Evolutionary conservation across 2,329 filamentous ascomycete species (phyloP).

Genomic region (Diplodia seriata): DNA sequence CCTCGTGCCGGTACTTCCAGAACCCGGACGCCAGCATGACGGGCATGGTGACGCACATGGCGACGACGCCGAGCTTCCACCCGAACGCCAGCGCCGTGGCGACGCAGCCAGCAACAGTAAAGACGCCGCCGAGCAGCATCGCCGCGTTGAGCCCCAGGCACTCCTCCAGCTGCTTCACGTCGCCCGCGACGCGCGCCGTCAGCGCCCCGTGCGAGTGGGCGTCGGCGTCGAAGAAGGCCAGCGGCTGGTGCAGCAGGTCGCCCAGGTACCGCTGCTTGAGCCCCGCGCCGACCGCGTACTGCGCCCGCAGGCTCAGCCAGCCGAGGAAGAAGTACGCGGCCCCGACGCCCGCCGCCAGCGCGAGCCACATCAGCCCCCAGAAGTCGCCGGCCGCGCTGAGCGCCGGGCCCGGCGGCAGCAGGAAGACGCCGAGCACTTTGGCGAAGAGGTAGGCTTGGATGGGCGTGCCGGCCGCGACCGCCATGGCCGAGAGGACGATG

Average conservation of each 20-base stretch:
- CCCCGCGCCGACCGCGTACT: conserved; percentile 2
- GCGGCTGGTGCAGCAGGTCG: conserved; percentile 72
- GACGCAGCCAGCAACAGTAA: conserved; percentile 76
- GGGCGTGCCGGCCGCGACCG: conserved; percentile 1
- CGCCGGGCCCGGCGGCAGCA: background rate
- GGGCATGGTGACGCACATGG: conserved; percentile 73
- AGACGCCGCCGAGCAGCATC: conserved; percentile 77
- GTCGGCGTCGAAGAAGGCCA: conserved; percentile 83
- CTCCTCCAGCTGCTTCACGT: conserved; percentile 83
- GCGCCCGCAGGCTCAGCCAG: background rate
- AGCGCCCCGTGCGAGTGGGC: conserved; percentile 86
- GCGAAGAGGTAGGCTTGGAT: conserved; percentile 13
- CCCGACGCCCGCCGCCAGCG: background rate
- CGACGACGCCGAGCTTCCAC: conserved; percentile 85
- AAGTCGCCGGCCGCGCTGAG: conserved; percentile 1
- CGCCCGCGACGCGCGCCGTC: conserved; percentile 82
- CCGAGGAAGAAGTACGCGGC: conserved; percentile 3
- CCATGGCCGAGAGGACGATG: conserved; percentile 1
- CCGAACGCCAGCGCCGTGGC: conserved; percentile 71
- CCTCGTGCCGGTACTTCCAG: background rate
- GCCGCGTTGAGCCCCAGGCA: conserved; percentile 84
- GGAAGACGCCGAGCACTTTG: conserved; percentile 7
- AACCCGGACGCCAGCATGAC: conserved; percentile 62
- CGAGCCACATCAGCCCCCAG: conserved; percentile 15
- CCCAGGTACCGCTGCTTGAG: conserved; percentile 5